phyloP scores from a whole-genome alignment of 108 stramenopile genomes.

The Chaetoceros tenuissimus region DNA sequence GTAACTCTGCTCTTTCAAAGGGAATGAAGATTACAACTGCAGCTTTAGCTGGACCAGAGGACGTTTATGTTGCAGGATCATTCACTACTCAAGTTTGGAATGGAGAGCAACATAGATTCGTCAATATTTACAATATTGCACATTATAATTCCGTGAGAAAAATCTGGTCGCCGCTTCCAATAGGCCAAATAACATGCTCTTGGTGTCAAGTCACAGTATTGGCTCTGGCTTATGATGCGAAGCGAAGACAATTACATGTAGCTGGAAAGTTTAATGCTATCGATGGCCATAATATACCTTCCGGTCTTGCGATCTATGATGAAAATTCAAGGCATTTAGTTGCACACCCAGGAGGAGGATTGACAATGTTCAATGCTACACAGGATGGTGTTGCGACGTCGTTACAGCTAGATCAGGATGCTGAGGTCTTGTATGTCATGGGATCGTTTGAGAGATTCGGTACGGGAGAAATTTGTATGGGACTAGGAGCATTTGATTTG shows the following conservation, averaged over 20 bases:
- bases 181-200: conserved; percentile 87
- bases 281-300: conserved; percentile 75
- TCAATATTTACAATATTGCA: conserved; percentile 90
- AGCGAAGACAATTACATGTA: conserved; percentile 72
- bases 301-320: conserved; percentile 81
- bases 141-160: conserved; percentile 77
- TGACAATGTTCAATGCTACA: conserved; percentile 63
- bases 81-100: conserved; percentile 95
- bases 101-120: conserved; percentile 84
- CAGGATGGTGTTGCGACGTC: conserved; percentile 81
- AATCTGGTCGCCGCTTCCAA: conserved; percentile 81
- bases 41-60: conserved; percentile 72
- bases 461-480: conserved; percentile 45
- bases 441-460: conserved; percentile 76
- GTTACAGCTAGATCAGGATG: conserved; percentile 73
- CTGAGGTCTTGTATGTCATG: conserved; percentile 83
- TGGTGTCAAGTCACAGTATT: conserved; percentile 88
- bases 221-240: conserved; percentile 88
- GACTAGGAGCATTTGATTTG: conserved; percentile 81
- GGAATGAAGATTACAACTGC: conserved; percentile 87
- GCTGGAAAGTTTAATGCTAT: conserved; percentile 87
- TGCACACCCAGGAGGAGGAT: conserved; percentile 83
- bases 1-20: conserved; percentile 79
- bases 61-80: conserved; percentile 82
- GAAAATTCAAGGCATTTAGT: conserved; percentile 71